Evolutionary conservation across 305 asterid species (phyloP), one percentile per base, ranked within the genome.

Genomic region (Stenogyne calaminthoides): DNA sequence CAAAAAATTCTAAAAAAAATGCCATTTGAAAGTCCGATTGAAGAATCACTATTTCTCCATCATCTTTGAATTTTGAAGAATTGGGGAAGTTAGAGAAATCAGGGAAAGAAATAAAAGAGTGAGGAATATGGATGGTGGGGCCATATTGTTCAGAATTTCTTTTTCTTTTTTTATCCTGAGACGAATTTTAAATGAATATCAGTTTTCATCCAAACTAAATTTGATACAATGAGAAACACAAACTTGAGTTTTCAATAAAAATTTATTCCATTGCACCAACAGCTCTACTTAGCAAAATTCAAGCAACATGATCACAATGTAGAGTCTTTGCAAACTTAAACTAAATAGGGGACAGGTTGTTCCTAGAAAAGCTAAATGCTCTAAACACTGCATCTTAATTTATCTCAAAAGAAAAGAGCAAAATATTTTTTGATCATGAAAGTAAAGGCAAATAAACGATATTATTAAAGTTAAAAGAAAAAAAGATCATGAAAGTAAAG

Each of bases 151-250:
- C 61, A 44, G 68, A 73, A 76, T 63, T 58, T 29, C 11, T 54
- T 25, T 52, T 19, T 7, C 55, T 47, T 47, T 14, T 47, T 14
- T 4, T 4, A 14, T n/a, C 80, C 81, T 77, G 77, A 25, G 68
- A 76, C 46, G 18, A 47, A 54, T 63, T 62, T 55, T 32, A 47
- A 36, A 54, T 29, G 27, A 57, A 47, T 25, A 77, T 77, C 77
- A 71, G 71, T 37, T 66, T 5, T 16, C 72, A 37, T 25, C 7
- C 5, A 18, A 64, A 66, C 67, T 20, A 55, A 52, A 29, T 68
- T 67, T 57, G 39, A 63, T 67, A 20, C n/a, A 14, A 60, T 9
- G 62, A 29, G 40, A 18, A 29, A 69, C 12, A 16, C 55, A 18
- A 59, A 71, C 15, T 62, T 16, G 72, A 65, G 47, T 40, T 67